Evolutionary conservation across 352 stramenopile genomes (phyloP), one percentile per base, ranked within the genome.

Genomic region (Phytopythium boreale): DNA sequence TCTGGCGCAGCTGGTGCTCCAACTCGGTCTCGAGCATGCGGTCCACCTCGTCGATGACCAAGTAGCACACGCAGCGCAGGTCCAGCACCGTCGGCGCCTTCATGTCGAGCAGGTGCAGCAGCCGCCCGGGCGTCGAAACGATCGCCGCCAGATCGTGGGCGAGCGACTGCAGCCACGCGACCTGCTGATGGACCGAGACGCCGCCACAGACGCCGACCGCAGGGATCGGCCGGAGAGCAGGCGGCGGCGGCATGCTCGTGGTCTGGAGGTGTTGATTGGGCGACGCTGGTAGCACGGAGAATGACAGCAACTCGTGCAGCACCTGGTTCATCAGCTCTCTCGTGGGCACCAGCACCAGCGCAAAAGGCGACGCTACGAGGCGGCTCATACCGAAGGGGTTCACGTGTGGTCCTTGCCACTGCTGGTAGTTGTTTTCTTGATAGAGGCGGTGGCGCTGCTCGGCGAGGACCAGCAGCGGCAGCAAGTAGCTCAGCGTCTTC

Each of bases 1-100:
- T 97, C 47, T 84, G 79, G 56, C 98, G 95, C 58, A 99, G 79
- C 73, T 99, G 96, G 19, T 73, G 72, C 36, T 98, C 72, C 72
- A 98, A 96, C 29, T 83, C 82, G 14, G 75, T 72, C 8, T 99
- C 95, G 36, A 99, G 87, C 56, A 99, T 83, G 50, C 96, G 88
- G 72, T 99, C 98, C 5, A 96, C 96, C 70, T 99, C 98, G 68
- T 99, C 97, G 8, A 99, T 22, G 89, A 93, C 64, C 88, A 91
- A 56, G 92, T 71, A 79, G 79, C 59, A 56, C 76, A 81, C 70
- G 31, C 43, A 29, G 36, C 63, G 47, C 26, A 73, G 76, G 20
- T 74, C 74, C 11, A 87, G 37, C 15, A 49, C 31, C 3, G 34
- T 6, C 36, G 36, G 46, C 39, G 17, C 55, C 44, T 46, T 19